Evolutionary conservation across 1,284 basidiomycete species (phyloP), one percentile per base, ranked within the genome.

Genomic region (Boletellus deceptivus): DNA sequence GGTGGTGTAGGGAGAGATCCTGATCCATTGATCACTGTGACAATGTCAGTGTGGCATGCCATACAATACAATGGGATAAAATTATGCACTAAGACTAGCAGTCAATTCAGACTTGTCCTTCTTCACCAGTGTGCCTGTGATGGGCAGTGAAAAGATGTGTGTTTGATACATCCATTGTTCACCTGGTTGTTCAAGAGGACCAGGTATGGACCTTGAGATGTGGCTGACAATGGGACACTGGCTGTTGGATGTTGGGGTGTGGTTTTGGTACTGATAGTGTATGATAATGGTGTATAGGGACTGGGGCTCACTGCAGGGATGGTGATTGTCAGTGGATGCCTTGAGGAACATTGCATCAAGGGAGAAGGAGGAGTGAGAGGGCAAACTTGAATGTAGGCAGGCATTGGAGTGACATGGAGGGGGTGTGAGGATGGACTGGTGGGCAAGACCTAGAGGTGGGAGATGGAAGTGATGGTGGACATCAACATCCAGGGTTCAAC

Each of bases 121-220:
- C 70, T 86, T 86, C 11, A 75, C 74, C 1, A 84, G 83, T 4
- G 84, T 82, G 47, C 84, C 84, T 0, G 80, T 85, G 6, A 86
- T 81, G 6, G 82, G 79, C 2, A 83, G 81, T 8, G 83, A 80
- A 60, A 87, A 87, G 4, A 84, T 77, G 61, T 86, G 84, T 0
- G 81, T 83, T 57, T 83, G 80, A 56, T 79, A 80, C 42, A 75
- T 75, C 45, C 75, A 70, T 16, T 74, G 64, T 54, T 76, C 22
- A 22, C 22, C 22, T 22, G 22, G 22, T 5, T 22, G 20, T 20
- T 22, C 22, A 22, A 22, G 22, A 72, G 70, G 71, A 6, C 72
- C 69, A 16, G 64, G 54, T 3, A 59, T 42, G 8, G 55, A 48
- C 1, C 48, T 33, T 0, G 60, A 20, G 17, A 63, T 1, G n/a